phyloP scores from a whole-genome alignment of 164 flowering plant genomes.

The Magnolia officinalis region DNA sequence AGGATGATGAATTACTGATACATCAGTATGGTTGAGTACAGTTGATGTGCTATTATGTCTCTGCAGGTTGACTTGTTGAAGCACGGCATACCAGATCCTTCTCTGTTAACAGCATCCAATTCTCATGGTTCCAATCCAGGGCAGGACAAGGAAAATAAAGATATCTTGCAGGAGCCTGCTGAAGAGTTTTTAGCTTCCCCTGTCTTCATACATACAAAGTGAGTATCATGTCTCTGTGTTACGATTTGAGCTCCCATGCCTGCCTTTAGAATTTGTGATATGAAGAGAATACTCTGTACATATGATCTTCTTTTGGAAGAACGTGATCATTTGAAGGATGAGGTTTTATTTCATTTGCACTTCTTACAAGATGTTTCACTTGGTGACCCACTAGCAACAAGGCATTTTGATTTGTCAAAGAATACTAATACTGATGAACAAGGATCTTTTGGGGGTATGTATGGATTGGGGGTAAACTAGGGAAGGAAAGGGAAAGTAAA shows the following conservation, averaged over 20 bases:
- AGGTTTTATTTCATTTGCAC: background rate
- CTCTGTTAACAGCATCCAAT: constrained; percentile 39
- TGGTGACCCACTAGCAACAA: background rate
- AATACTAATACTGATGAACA: background rate
- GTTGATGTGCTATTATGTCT: background rate
- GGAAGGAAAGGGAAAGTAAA: too few relatives aligned
- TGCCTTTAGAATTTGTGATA: background rate
- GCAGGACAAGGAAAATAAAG: constrained; percentile 55
- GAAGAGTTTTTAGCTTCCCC: constrained; percentile 77
- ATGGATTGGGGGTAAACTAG: too few relatives aligned
- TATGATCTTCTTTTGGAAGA: background rate
- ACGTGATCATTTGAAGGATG: background rate
- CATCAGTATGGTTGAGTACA: background rate
- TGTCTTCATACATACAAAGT: constrained; percentile 78
- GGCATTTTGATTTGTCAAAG: background rate
- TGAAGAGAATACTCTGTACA: background rate
- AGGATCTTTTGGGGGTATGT: background rate
- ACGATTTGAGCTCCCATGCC: background rate
- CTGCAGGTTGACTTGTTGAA: constrained; percentile 89
- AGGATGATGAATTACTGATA: background rate
- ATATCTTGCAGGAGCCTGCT: constrained; percentile 33
- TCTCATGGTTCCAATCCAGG: constrained; percentile 46
- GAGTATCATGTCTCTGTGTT: constrained; percentile 20
- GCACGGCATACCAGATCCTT: constrained; percentile 87
- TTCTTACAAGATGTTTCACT: background rate